These are phyloP conservation scores for Babesia divergens DNA, from an alignment of 169 alveolate species.

Conservation along the genomic window DNA sequence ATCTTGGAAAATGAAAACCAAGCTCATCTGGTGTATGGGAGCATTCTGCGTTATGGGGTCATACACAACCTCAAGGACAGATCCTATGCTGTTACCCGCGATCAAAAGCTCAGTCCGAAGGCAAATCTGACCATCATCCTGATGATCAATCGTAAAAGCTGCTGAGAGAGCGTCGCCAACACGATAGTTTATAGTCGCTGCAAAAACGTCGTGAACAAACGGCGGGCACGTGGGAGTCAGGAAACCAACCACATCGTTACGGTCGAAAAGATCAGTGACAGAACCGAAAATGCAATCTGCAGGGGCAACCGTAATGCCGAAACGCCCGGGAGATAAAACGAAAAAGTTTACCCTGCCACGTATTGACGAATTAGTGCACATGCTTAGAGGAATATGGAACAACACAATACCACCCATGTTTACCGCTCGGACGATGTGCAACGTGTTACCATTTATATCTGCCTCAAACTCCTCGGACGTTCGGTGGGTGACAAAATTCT, in stretches of 20 bases:
- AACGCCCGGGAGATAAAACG: conserved; percentile 80
- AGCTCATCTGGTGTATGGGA: conserved; percentile 80
- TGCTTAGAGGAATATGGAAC: conserved; percentile 83
- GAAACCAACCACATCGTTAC: conserved; percentile 90
- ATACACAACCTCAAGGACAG: conserved; percentile 85
- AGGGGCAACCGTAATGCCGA: conserved; percentile 91
- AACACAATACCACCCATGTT: conserved; percentile 86
- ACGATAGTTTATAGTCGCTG: conserved; percentile 79
- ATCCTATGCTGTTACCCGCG: conserved; percentile 88
- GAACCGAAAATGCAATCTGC: conserved; percentile 84
- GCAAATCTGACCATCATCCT: conserved; percentile 81
- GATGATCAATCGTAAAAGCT: conserved; percentile 70
- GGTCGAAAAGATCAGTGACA: conserved; percentile 82
- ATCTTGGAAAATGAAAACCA: conserved; percentile 82
- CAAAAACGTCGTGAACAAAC: conserved; percentile 75
- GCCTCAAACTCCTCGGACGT: conserved; percentile 77
- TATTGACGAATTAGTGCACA: conserved; percentile 67
- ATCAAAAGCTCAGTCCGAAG: conserved; percentile 85
- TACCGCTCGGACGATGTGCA: conserved; percentile 74
- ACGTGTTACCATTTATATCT: conserved; percentile 68
- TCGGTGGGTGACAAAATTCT: conserved; percentile 73
- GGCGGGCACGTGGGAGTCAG: conserved; percentile 73
- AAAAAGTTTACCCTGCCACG: conserved; percentile 69
- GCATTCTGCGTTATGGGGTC: conserved; percentile 84
- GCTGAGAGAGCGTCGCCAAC: conserved; percentile 80